Conservation (phyloP, 2,329 filamentous ascomycete genomes). For the Geosmithia putterillii region DNA sequence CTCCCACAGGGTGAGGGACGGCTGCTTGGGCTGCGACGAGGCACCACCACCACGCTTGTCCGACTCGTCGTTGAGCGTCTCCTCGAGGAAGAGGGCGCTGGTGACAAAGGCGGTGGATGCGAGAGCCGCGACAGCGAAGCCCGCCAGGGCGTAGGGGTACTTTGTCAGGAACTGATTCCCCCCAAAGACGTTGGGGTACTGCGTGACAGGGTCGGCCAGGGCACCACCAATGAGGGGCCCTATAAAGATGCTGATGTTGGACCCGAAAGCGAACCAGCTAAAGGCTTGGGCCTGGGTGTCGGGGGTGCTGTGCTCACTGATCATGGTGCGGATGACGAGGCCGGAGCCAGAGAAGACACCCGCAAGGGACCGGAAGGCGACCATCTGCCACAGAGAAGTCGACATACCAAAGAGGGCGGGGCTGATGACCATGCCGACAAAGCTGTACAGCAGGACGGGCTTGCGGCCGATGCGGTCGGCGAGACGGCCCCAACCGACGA, state of each 20-base stretch:
- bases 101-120: constrained; percentile 39
- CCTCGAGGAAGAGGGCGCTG: constrained; percentile 45
- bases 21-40: constrained; percentile 2
- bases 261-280: constrained; percentile 63
- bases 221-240: constrained; percentile 59
- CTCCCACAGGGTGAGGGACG: constrained; percentile 10
- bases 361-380: constrained; percentile 56
- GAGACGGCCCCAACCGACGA: constrained; percentile 58
- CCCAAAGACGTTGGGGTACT: constrained; percentile 46
- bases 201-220: constrained; percentile 52
- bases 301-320: constrained; percentile 58
- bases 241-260: constrained; percentile 62
- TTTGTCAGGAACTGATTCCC: constrained; percentile 28
- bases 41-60: constrained; percentile 1
- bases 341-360: constrained; percentile 65
- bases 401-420: constrained; percentile 59
- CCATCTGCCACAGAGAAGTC: constrained; percentile 58
- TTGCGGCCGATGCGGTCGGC: constrained; percentile 58
- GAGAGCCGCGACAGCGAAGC: constrained; percentile 42
- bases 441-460: constrained; percentile 55
- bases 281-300: constrained; percentile 63
- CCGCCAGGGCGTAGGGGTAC: constrained; percentile 43
- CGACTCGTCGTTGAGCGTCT: constrained; percentile 33
- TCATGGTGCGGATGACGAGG: constrained; percentile 66
- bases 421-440: constrained; percentile 49